phyloP scores from a whole-genome alignment of 306 rosid genomes.

The Begonia loranthoides region DNA sequence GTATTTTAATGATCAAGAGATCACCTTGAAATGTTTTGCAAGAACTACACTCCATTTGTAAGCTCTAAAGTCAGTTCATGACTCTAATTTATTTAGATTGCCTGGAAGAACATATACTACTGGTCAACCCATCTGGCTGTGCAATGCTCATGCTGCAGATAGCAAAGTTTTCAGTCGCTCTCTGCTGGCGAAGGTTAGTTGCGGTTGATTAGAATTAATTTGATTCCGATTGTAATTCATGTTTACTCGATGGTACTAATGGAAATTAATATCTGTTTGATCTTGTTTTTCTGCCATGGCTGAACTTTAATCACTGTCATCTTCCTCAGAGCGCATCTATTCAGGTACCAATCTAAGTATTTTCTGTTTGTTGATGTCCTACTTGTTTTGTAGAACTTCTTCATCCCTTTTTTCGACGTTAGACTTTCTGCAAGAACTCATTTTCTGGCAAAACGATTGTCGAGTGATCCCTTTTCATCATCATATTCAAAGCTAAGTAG shows the following conservation, averaged over 20 bases:
- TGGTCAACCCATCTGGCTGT: slow-evolving; percentile 54
- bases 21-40: too few relatives aligned
- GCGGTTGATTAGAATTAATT: slow-evolving; percentile 6
- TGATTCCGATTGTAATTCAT: not conserved
- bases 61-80: too few relatives aligned
- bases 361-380: too few relatives aligned
- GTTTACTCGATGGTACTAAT: not conserved
- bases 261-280: slow-evolving; percentile 11
- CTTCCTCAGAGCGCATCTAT: slow-evolving; percentile 71
- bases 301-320: slow-evolving; percentile 2
- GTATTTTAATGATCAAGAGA: too few relatives aligned
- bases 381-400: not conserved
- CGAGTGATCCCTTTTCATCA: too few relatives aligned
- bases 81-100: slow-evolving; percentile 21
- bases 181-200: slow-evolving; percentile 64
- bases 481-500: too few relatives aligned
- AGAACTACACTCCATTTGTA: too few relatives aligned
- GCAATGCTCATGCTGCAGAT: slow-evolving; percentile 46
- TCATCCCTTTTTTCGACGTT: not conserved
- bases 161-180: slow-evolving; percentile 49
- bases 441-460: not conserved
- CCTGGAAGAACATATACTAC: slow-evolving; percentile 62
- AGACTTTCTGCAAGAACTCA: not conserved
- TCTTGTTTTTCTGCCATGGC: slow-evolving; percentile 18
- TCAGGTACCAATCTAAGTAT: slow-evolving; percentile 31